These are phyloP conservation scores for Dimargaris xerosporica DNA, from an alignment of 192 early-diverging fungal species.

Conservation along the genomic window DNA sequence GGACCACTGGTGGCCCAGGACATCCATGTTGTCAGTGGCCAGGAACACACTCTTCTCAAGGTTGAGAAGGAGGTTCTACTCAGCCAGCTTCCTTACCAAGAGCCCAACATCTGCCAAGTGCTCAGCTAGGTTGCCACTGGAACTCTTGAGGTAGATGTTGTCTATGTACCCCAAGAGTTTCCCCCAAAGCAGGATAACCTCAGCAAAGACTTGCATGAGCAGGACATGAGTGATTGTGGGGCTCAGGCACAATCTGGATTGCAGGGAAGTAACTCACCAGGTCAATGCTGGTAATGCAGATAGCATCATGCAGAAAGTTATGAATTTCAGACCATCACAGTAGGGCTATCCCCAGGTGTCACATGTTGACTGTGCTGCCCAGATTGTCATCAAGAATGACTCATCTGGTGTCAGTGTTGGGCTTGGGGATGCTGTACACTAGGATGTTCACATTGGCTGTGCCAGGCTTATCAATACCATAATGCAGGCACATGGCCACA, in stretches of 20 bases:
- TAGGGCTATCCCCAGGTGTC: background rate
- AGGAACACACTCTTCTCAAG: conserved; percentile 15
- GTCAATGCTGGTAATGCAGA: conserved; percentile 6
- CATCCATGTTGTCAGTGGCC: background rate
- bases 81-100: background rate
- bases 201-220: conserved; percentile 8
- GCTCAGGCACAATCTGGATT: conserved; percentile 5
- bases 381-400: conserved; percentile 6
- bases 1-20: conserved; percentile 8
- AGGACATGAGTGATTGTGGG: conserved; percentile 14
- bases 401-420: conserved; percentile 1
- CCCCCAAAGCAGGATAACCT: background rate
- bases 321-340: background rate
- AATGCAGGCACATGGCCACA: conserved; percentile 2
- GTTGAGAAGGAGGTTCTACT: conserved; percentile 10
- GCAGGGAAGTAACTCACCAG: conserved; percentile 11
- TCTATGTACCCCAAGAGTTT: conserved; percentile 20
- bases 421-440: conserved; percentile 14
- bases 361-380: conserved; percentile 1
- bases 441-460: conserved; percentile 11
- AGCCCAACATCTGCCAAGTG: conserved; percentile 13
- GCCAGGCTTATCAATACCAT: conserved; percentile 16
- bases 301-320: conserved; percentile 9
- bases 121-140: background rate
- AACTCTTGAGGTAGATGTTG: conserved; percentile 19